phyloP scores from a whole-genome alignment of 768 basidiomycete genomes.

The Hygrophorus pudorinus region DNA sequence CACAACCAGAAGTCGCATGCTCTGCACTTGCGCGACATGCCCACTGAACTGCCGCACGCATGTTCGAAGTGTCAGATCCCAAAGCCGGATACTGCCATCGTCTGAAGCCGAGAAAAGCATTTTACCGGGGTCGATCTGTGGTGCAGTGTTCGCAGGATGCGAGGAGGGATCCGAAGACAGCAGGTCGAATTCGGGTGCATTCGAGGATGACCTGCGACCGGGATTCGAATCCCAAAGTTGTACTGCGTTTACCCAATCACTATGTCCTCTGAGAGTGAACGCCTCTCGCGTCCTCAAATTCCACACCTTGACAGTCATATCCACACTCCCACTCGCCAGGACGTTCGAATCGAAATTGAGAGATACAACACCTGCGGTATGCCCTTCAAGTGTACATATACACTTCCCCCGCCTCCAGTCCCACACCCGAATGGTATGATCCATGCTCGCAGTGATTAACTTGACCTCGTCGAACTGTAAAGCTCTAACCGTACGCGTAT shows the following conservation, averaged over 20 bases:
- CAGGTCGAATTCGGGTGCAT: slow-evolving; percentile 27
- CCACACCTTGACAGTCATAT: slow-evolving; percentile 93
- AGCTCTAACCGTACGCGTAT: slow-evolving; percentile 84
- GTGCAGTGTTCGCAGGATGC: slow-evolving; percentile 18
- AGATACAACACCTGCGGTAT: slow-evolving; percentile 85
- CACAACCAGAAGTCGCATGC: slow-evolving; percentile 67
- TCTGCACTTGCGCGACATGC: slow-evolving; percentile 93
- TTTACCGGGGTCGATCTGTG: slow-evolving; percentile 70
- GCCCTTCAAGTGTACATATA: slow-evolving; percentile 80
- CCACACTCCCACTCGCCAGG: slow-evolving; percentile 86
- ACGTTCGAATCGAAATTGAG: slow-evolving; percentile 88
- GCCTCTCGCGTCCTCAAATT: slow-evolving; percentile 87
- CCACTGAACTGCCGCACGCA: slow-evolving; percentile 82
- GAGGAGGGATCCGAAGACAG: slow-evolving; percentile 14
- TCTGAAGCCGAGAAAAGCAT: slow-evolving; percentile 98
- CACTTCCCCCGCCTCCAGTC: slow-evolving; percentile 88
- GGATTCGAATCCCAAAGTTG: slow-evolving; percentile 74
- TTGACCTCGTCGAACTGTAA: slow-evolving; percentile 95
- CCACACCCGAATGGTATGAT: slow-evolving; percentile 91
- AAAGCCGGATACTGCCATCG: slow-evolving; percentile 86
- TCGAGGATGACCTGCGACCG: slow-evolving; percentile 19
- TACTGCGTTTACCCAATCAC: slow-evolving; percentile 95
- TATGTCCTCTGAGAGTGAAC: slow-evolving; percentile 87
- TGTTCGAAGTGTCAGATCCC: slow-evolving; percentile 76
- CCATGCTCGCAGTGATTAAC: slow-evolving; percentile 95